Base-by-base conservation (phyloP, 495 filamentous ascomycete species). In the Talaromyces thailandensis region DNA sequence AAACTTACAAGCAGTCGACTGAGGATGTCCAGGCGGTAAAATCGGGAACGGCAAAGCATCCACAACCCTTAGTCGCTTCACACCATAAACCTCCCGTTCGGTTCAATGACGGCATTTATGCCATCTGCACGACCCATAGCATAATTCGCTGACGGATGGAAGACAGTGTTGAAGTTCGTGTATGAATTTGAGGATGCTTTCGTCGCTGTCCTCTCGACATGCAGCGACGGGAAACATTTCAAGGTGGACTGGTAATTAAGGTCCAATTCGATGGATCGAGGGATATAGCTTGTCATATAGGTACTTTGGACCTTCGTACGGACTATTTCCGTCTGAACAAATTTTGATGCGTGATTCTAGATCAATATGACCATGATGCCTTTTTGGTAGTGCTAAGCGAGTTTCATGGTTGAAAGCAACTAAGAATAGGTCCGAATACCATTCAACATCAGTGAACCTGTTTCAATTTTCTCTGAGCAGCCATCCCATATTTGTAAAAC, bases 401-500 rank as follows among this genome's bases (percentile, higher is more conserved):
- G 35, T 40, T 14, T 40, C 14, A 16, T 40, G 16, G 16, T 40
- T 3, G 14, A 40, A 9, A 40, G 2, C 14, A 16, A 4, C 35
- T 40, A 14, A n/a, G 12, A 40, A 0, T 40, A 40, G n/a, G n/a
- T 40, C 12, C 12, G n/a, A n/a, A n/a, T n/a, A n/a, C 35, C 35
- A 16, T 7, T 1, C 31, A 32, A 9, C 6, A 3, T 31, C 11
- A 53, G 23, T 53, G 50, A 26, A 53, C 23, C 50, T 53, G 50
- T 7, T 53, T 53, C 50, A 57, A 57, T 4, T 16, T 14, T 16
- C 55, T 57, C 11, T 57, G 55, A 57, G 31, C 55, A 57, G 55
- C 55, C 55, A 57, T 57, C 3, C 55, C 55, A 23, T 57, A 37
- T 12, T 57, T 57, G n/a, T 57, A 57, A 37, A 57, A 37, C 28